These are phyloP conservation scores for Cinchona pubescens DNA, from an alignment of 257 asterid genomes.

Conservation along the genomic window DNA sequence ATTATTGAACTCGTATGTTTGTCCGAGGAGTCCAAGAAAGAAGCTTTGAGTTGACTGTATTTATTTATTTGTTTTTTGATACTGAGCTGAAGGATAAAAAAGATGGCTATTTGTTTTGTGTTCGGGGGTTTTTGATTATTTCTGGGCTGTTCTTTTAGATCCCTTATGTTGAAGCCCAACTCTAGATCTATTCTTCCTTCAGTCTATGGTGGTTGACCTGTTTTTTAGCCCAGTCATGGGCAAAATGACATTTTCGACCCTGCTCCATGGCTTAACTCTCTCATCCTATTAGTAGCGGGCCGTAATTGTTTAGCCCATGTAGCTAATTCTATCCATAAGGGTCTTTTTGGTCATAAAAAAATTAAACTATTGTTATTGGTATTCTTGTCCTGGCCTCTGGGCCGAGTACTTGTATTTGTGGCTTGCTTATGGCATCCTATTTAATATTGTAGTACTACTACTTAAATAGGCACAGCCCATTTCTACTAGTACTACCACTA, in stretches of 20 bases:
- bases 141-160: constrained; percentile 14
- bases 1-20: not conserved
- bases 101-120: not conserved
- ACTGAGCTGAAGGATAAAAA: not conserved
- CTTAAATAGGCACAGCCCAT: constrained; percentile 1
- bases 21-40: not conserved
- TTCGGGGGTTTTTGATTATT: not conserved
- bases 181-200: constrained; percentile 28
- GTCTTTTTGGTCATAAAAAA: constrained; percentile 6
- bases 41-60: not conserved
- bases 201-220: constrained; percentile 18
- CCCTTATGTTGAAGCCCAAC: constrained; percentile 24
- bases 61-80: too few species aligned
- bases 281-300: constrained; percentile 5
- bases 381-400: not conserved
- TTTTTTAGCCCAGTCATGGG: constrained; percentile 15
- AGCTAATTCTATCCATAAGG: not conserved
- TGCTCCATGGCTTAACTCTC: not conserved
- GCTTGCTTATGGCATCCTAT: not conserved
- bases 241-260: constrained; percentile 18
- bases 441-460: not conserved
- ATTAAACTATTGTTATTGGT: not conserved
- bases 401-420: not conserved
- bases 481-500: too few species aligned
- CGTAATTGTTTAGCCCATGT: constrained; percentile 15